A percentile compares a stretch with the other conserved stretches of the same genome.
These are phyloP conservation scores for Termitomyces sp. DNA, from an alignment of 768 basidiomycete genomes.

Conservation along the genomic window DNA sequence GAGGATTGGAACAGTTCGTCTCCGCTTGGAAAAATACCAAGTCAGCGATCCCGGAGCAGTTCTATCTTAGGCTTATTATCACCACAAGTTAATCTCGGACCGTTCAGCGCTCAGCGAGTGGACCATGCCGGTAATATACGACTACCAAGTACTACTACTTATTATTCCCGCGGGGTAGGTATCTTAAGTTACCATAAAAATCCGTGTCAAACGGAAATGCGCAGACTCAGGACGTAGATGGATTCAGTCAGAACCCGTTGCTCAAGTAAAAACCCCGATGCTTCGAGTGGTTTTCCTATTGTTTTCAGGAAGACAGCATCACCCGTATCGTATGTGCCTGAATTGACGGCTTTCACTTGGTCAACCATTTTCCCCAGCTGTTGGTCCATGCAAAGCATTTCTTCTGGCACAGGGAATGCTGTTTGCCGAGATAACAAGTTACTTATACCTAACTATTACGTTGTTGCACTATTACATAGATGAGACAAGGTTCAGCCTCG, in stretches of 20 bases:
- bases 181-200: not conserved
- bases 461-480: not conserved
- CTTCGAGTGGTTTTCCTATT: not conserved
- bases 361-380: not conserved
- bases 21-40: not conserved
- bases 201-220: not conserved
- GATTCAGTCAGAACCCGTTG: not conserved
- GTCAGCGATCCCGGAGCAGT: not conserved
- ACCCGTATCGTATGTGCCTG: not conserved
- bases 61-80: not conserved
- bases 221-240: too few species aligned
- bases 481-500: not conserved
- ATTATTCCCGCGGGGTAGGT: not conserved
- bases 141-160: too few species aligned
- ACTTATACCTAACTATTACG: not conserved
- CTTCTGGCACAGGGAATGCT: not conserved
- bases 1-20: not conserved
- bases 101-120: too few species aligned
- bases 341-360: not conserved
- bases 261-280: not conserved
- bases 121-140: too few species aligned
- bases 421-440: not conserved
- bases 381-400: not conserved
- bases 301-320: not conserved
- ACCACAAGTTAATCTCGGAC: not conserved